Evolutionary conservation across 2,329 filamentous ascomycete genomes (phyloP).

Genomic region (Amphichorda felina): DNA sequence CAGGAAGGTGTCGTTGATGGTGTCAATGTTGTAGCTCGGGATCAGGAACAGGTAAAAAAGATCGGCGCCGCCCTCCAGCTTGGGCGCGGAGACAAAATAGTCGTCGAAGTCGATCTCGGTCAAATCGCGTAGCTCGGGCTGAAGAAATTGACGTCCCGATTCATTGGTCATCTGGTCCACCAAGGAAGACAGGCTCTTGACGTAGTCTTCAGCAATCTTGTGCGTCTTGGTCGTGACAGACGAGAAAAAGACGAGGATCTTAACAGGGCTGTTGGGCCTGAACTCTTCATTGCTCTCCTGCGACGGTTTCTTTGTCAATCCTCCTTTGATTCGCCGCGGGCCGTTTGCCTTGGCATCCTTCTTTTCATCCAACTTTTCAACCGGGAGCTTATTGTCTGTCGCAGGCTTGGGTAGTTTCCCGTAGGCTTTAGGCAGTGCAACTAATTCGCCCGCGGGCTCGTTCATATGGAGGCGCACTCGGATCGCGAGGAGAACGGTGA

Average conservation of each 20-base stretch:
- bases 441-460: constrained; percentile 19
- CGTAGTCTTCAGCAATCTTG: constrained; percentile 53
- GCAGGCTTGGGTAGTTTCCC: constrained; percentile 6
- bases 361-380: constrained; percentile 2
- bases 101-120: constrained; percentile 87
- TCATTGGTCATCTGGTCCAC: constrained; percentile 35
- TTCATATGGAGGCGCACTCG: constrained; percentile 29
- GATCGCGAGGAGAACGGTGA: constrained; percentile 23
- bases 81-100: constrained; percentile 72
- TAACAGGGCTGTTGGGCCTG: constrained; percentile 37
- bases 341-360: constrained; percentile 20
- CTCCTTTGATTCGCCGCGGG: constrained; percentile 37
- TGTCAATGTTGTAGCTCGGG: constrained; percentile 92
- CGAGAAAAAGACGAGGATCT: constrained; percentile 77
- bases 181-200: constrained; percentile 37
- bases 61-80: constrained; percentile 39
- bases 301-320: constrained; percentile 18
- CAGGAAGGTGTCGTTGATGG: constrained; percentile 76
- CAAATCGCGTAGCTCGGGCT: constrained; percentile 62
- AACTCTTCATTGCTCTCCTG: constrained; percentile 11
- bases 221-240: constrained; percentile 79
- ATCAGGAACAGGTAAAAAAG: constrained; percentile 77
- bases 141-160: constrained; percentile 27
- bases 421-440: constrained; percentile 24
- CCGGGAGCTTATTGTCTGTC: constrained; percentile 3